These are phyloP conservation scores for Diaporthe sp. DNA, from an alignment of 2,329 filamentous ascomycete species.

Conservation along the genomic window DNA sequence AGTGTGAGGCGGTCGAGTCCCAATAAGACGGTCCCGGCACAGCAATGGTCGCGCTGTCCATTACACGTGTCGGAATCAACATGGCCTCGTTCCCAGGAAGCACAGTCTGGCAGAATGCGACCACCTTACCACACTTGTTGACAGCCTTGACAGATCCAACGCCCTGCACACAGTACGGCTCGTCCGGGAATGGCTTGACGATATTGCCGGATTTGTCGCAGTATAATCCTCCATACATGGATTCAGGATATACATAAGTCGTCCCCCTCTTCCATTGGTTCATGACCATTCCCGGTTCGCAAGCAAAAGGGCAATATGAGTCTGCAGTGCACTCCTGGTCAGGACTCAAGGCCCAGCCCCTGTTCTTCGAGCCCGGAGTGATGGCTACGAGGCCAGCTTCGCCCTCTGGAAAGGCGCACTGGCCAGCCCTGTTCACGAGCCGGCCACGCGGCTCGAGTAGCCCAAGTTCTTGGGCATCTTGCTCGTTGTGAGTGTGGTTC, in stretches of 20 bases:
- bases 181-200: slow-evolving; percentile 76
- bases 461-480: slow-evolving; percentile 33
- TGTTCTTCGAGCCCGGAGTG: slow-evolving; percentile 75
- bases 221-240: slow-evolving; percentile 83
- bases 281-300: slow-evolving; percentile 81
- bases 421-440: slow-evolving; percentile 65
- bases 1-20: slow-evolving; percentile 82
- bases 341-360: slow-evolving; percentile 85
- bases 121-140: slow-evolving; percentile 73
- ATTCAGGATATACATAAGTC: slow-evolving; percentile 77
- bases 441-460: slow-evolving; percentile 42
- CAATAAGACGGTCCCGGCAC: slow-evolving; percentile 80
- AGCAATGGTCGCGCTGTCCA: slow-evolving; percentile 70
- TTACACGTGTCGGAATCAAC: slow-evolving; percentile 82
- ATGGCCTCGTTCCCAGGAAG: slow-evolving; percentile 85
- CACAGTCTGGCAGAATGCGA: slow-evolving; percentile 85
- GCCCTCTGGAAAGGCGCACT: slow-evolving; percentile 76
- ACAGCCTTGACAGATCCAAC: slow-evolving; percentile 74
- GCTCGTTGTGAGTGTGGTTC: slow-evolving; percentile 53
- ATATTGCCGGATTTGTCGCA: slow-evolving; percentile 77
- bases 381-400: slow-evolving; percentile 77
- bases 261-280: slow-evolving; percentile 83
- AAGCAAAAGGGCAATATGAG: slow-evolving; percentile 82
- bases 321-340: slow-evolving; percentile 78
- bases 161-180: slow-evolving; percentile 79